A percentile compares a stretch with the other conserved stretches of the same genome.
Evolutionary conservation across 2,329 filamentous ascomycete species (phyloP).

Genomic region (Nemania sp.): DNA sequence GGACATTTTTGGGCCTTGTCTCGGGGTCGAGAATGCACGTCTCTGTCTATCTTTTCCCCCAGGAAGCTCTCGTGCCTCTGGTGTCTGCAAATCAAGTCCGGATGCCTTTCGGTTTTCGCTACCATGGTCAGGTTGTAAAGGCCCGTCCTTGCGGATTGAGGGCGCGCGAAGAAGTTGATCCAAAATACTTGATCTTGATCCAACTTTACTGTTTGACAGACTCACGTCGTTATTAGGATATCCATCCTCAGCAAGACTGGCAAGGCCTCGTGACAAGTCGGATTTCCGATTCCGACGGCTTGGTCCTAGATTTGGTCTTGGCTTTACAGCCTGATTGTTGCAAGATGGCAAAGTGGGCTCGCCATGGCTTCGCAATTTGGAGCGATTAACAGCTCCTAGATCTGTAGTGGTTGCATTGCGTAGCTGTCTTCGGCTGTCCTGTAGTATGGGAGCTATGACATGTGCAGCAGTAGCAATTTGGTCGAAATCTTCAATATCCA

Average conservation of each 20-base stretch:
- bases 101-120: constrained; percentile 9
- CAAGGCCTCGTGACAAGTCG: constrained; percentile 24
- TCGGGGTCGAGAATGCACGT: constrained; percentile 11
- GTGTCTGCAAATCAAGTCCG: constrained; percentile 35
- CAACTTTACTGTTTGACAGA: neutral
- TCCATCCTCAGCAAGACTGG: constrained; percentile 33
- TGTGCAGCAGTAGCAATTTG: neutral
- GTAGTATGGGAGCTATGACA: neutral
- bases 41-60: constrained; percentile 39
- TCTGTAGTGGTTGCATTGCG: neutral
- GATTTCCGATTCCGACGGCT: neutral
- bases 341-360: neutral
- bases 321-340: constrained; percentile 8
- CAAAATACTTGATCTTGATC: constrained; percentile 22
- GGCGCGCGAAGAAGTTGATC: constrained; percentile 31
- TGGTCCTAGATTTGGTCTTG: constrained; percentile 8
- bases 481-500: neutral
- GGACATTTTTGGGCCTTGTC: constrained; percentile 9
- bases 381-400: neutral
- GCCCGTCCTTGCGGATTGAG: constrained; percentile 17
- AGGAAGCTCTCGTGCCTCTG: constrained; percentile 48
- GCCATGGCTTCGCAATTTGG: neutral
- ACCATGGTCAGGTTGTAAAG: neutral
- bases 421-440: neutral
- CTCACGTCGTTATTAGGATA: constrained; percentile 17